Evolutionary conservation across 257 asterid genomes (phyloP).

Genomic region (Ophiorrhiza pumila): DNA sequence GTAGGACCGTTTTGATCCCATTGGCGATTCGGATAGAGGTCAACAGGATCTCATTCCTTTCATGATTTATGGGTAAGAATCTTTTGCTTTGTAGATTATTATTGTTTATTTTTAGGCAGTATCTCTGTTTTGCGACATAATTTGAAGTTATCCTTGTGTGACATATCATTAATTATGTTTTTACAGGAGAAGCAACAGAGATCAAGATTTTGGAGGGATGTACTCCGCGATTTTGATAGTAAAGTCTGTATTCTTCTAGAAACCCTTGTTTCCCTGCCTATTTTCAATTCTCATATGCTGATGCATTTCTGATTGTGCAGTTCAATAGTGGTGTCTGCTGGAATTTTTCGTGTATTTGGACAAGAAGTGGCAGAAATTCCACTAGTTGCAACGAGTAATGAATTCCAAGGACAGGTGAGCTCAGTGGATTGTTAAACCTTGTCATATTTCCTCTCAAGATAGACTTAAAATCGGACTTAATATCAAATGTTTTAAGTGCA

Average conservation of each 20-base stretch:
- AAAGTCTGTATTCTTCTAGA: slow-evolving; percentile 42
- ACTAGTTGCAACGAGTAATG: slow-evolving; percentile 65
- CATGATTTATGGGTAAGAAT: slow-evolving; percentile 78
- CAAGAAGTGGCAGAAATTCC: slow-evolving; percentile 87
- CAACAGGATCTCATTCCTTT: slow-evolving; percentile 76
- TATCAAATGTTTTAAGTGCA: neutral
- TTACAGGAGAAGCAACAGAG: slow-evolving; percentile 55
- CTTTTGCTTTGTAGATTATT: neutral
- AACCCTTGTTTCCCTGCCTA: neutral
- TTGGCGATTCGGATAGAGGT: slow-evolving; percentile 67
- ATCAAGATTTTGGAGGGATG: slow-evolving; percentile 83
- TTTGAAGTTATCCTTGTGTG: slow-evolving; percentile 4
- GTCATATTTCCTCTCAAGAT: neutral
- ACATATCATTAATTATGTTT: neutral
- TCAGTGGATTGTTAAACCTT: neutral
- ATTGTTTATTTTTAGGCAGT: neutral
- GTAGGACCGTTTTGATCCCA: slow-evolving; percentile 85
- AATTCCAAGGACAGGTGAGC: slow-evolving; percentile 64
- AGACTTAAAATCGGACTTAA: neutral
- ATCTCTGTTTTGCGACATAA: neutral
- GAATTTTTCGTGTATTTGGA: slow-evolving; percentile 71
- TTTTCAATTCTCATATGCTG: slow-evolving; percentile 1
- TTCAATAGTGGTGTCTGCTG: slow-evolving; percentile 68
- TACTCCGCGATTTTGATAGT: slow-evolving; percentile 64
- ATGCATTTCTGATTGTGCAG: slow-evolving; percentile 36